These are phyloP conservation scores for Ceratocystis colombiana DNA, from an alignment of 2,329 filamentous ascomycete species.

Conservation along the genomic window DNA sequence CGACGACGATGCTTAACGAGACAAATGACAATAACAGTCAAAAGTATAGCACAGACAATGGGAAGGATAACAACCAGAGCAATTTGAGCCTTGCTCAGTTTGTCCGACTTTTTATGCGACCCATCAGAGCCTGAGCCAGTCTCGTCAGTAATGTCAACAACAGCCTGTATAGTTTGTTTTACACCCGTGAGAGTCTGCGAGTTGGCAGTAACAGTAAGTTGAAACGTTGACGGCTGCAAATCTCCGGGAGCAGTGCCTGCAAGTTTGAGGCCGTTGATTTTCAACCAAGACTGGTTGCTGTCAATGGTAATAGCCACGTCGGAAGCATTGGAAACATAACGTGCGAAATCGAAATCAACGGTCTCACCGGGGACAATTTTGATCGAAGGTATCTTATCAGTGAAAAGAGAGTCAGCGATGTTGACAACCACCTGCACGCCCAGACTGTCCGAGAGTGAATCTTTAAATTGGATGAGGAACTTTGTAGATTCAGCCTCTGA, in stretches of 20 bases:
- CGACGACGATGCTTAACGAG: slow-evolving; percentile 32
- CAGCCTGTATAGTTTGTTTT: slow-evolving; percentile 28
- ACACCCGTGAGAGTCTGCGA: slow-evolving; percentile 24
- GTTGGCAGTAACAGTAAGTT: slow-evolving; percentile 23
- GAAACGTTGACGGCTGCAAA: slow-evolving; percentile 2
- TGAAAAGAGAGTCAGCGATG: slow-evolving; percentile 35
- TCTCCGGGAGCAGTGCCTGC: slow-evolving; percentile 35
- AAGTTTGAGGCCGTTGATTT: slow-evolving; percentile 34
- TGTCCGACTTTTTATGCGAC: slow-evolving; percentile 27
- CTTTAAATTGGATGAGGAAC: slow-evolving; percentile 51
- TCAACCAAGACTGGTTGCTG: slow-evolving; percentile 39
- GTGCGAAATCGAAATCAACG: slow-evolving; percentile 37
- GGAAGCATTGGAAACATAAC: slow-evolving; percentile 36
- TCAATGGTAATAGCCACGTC: slow-evolving; percentile 35
- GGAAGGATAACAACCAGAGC: slow-evolving; percentile 40
- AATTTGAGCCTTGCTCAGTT: slow-evolving; percentile 30
- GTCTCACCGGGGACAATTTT: slow-evolving; percentile 35
- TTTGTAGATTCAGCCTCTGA: slow-evolving; percentile 48
- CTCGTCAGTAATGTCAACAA: slow-evolving; percentile 33
- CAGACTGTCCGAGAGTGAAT: slow-evolving; percentile 50
- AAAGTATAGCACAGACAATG: slow-evolving; percentile 33
- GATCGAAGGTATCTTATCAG: slow-evolving; percentile 33
- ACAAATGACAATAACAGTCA: slow-evolving; percentile 33
- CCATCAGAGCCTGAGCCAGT: slow-evolving; percentile 27
- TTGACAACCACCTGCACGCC: slow-evolving; percentile 42